phyloP scores from a whole-genome alignment of 2,329 filamentous ascomycete genomes.

The Paramyrothecium sp. region DNA sequence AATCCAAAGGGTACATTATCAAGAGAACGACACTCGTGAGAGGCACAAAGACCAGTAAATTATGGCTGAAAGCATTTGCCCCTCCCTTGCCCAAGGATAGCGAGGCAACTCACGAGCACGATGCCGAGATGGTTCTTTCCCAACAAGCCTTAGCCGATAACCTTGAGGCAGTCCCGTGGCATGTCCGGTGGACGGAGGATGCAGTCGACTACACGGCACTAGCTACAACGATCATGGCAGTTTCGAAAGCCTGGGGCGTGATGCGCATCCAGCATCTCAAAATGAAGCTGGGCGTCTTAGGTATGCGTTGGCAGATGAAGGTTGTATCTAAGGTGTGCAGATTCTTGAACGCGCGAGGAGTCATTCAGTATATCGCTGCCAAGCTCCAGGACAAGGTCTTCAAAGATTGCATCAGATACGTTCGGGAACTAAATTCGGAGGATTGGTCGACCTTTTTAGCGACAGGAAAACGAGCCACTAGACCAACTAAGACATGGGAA shows the following conservation, averaged over 20 bases:
- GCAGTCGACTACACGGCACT: slow-evolving; percentile 58
- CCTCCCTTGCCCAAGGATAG: slow-evolving; percentile 39
- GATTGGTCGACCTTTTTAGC: slow-evolving; percentile 57
- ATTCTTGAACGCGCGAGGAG: slow-evolving; percentile 54
- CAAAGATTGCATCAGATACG: slow-evolving; percentile 61
- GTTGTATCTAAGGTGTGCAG: slow-evolving; percentile 57
- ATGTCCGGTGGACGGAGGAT: slow-evolving; percentile 53
- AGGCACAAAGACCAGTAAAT: slow-evolving; percentile 60
- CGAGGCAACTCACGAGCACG: slow-evolving; percentile 18
- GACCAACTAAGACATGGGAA: slow-evolving; percentile 8
- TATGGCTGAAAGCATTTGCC: slow-evolving; percentile 58
- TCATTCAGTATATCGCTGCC: slow-evolving; percentile 56
- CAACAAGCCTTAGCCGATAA: slow-evolving; percentile 38
- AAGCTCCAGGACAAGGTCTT: slow-evolving; percentile 53
- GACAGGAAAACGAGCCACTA: slow-evolving; percentile 39
- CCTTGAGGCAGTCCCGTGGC: slow-evolving; percentile 56
- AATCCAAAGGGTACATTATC: slow-evolving; percentile 59
- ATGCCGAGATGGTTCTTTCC: slow-evolving; percentile 35
- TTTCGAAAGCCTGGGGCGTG: slow-evolving; percentile 56
- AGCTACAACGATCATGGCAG: slow-evolving; percentile 55
- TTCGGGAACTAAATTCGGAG: slow-evolving; percentile 52
- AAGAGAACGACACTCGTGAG: slow-evolving; percentile 59
- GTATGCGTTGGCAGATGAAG: slow-evolving; percentile 59
- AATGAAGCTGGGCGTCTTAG: slow-evolving; percentile 53
- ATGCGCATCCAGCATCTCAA: slow-evolving; percentile 59